Base-by-base conservation (phyloP, 2,329 filamentous ascomycete genomes). In the Beauveria bassiana region DNA sequence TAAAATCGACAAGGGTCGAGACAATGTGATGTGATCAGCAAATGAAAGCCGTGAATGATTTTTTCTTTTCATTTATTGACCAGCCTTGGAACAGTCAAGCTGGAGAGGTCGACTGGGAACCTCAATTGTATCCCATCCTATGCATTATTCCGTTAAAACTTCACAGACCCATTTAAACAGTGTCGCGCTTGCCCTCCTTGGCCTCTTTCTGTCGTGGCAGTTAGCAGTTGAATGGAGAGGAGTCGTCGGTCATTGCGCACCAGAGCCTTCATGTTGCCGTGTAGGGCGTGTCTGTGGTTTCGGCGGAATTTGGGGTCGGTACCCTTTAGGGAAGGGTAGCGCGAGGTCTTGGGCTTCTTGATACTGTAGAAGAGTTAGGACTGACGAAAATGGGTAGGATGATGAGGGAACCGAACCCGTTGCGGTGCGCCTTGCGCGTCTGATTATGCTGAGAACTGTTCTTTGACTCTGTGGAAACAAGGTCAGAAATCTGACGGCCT, bases 371-470 rank as follows among this genome's bases (percentile, higher is more conserved):
- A 50, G 52, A 54, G 31, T 53, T 49, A 63, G 45, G 61, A 20
- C 38, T 49, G 50, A 14, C 22, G 12, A n/a, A 53, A 38, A 42
- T 67, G 72, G 47, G 70, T 64, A 51, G 22, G 49, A 62, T 34
- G 20, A 45, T 45, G 46, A 54, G 56, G 12, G 63, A 52, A 67
- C 83, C 88, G 74, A 89, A 97, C 93, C 95, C 95, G 86, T 99
- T 99, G 78, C 89, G 88, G 89, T 99, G 95, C 83, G 92, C 93
- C 90, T 99, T 99, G 85, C 90, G 90, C 79, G 86, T 87, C 88
- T 95, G 90, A 84, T 97, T 97, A 85, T 97, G 92, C 86, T 98
- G 93, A 75, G 93, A 97, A 83, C 91, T 96, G 89, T 98, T 98
- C 92, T 98, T 98, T 75, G 95, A 98, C 87, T 98, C 93, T 97